These are phyloP conservation scores for Neotropicomus parvogracilis DNA, from an alignment of 1,284 basidiomycete species.

Conservation along the genomic window DNA sequence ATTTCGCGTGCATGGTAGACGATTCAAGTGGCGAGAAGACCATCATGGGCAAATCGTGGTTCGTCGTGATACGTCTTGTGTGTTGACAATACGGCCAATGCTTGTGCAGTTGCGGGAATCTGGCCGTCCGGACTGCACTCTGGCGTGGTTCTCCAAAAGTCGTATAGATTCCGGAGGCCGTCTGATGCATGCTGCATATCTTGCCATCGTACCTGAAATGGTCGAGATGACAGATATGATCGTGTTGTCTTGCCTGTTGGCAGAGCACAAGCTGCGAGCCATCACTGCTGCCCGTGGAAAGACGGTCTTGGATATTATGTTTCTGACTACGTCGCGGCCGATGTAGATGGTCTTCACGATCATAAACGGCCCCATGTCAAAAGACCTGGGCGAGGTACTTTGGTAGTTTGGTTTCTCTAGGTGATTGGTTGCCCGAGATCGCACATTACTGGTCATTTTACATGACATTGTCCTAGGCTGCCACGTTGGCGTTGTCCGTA, in stretches of 20 bases:
- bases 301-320: background rate
- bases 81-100: background rate
- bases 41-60: conserved; percentile 15
- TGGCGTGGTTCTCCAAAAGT: conserved; percentile 19
- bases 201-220: conserved; percentile 17
- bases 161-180: too few relatives aligned
- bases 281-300: background rate
- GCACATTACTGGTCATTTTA: too few relatives aligned
- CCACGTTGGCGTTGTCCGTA: too few relatives aligned
- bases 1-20: conserved; percentile 10
- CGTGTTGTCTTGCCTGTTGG: conserved; percentile 25
- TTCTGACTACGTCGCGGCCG: background rate
- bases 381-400: background rate
- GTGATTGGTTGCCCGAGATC: too few relatives aligned
- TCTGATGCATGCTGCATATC: background rate
- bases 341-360: background rate
- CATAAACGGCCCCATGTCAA: background rate
- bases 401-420: too few relatives aligned
- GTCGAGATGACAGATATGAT: conserved; percentile 14
- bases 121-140: background rate
- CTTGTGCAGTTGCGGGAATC: conserved; percentile 15
- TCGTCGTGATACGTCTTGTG: background rate
- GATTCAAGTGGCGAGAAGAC: conserved; percentile 17
- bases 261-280: conserved; percentile 12
- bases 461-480: too few relatives aligned